A percentile compares a stretch with the other conserved stretches of the same genome.
Conservation (phyloP, 2,329 filamentous ascomycete species). For the Byssothecium circinans region DNA sequence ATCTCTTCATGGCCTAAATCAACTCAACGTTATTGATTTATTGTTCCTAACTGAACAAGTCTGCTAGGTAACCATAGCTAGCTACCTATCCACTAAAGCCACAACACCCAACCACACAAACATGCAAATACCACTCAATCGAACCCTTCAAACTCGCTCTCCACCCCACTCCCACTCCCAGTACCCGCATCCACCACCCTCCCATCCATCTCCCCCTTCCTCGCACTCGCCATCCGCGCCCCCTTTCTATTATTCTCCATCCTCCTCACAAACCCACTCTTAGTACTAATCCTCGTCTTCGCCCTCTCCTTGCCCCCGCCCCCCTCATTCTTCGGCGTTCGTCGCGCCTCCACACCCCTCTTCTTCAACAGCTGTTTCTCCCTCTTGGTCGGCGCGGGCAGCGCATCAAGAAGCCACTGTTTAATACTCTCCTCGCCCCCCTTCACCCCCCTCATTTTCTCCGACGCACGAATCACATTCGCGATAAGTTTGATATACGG, state of each 20-base stretch:
- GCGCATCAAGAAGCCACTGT: conserved; percentile 78
- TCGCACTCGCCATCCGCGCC: conserved; percentile 44
- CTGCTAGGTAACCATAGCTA: too few species aligned
- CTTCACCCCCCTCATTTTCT: conserved; percentile 62
- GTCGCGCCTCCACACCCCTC: conserved; percentile 75
- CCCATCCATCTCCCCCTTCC: conserved; percentile 25
- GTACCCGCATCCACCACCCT: conserved; percentile 15
- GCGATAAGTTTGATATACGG: conserved; percentile 87
- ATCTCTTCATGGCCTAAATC: too few species aligned
- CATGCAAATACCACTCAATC: conserved; percentile 27
- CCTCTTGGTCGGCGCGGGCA: conserved; percentile 81
- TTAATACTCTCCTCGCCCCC: conserved; percentile 53
- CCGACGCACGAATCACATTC: conserved; percentile 84
- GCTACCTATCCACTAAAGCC: too few species aligned
- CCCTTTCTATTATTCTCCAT: conserved; percentile 67
- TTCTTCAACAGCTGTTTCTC: conserved; percentile 81
- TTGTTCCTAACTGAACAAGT: too few species aligned
- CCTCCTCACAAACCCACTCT: conserved; percentile 73
- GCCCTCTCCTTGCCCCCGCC: conserved; percentile 35
- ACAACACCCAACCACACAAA: too few species aligned
- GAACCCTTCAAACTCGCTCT: conserved; percentile 48
- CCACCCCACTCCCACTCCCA: conserved; percentile 44
- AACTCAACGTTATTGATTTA: too few species aligned
- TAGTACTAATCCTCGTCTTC: conserved; percentile 75
- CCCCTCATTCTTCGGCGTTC: conserved; percentile 40